phyloP scores from a whole-genome alignment of 2,329 filamentous ascomycete genomes.

The Pleomassaria siparia region DNA sequence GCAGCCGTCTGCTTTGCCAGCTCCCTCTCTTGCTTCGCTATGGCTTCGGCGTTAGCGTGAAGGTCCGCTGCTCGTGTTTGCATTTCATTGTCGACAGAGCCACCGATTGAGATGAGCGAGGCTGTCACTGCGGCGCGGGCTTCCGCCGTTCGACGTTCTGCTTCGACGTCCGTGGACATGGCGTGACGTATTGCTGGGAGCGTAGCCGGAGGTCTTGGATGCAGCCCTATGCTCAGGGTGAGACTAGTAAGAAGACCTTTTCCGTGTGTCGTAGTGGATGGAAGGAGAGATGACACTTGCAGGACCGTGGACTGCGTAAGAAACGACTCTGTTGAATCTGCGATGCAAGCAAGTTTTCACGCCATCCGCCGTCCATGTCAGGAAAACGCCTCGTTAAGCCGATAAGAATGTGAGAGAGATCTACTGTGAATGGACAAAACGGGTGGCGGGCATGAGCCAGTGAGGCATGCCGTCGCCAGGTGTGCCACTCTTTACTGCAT shows the following conservation, averaged over 20 bases:
- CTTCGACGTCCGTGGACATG: slow-evolving; percentile 35
- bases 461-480: slow-evolving; percentile 3
- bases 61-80: slow-evolving; percentile 68
- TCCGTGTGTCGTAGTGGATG: not conserved
- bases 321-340: slow-evolving; percentile 3
- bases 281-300: slow-evolving; percentile 8
- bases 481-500: slow-evolving; percentile 2
- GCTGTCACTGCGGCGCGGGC: slow-evolving; percentile 55
- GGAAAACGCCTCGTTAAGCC: slow-evolving; percentile 14
- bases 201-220: not conserved
- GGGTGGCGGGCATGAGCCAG: slow-evolving; percentile 5
- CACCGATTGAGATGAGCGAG: slow-evolving; percentile 59
- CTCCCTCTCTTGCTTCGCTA: slow-evolving; percentile 68
- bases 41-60: slow-evolving; percentile 67
- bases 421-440: slow-evolving; percentile 24
- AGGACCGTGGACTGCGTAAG: slow-evolving; percentile 9
- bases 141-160: slow-evolving; percentile 46
- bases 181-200: slow-evolving; percentile 8
- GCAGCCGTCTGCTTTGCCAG: slow-evolving; percentile 61
- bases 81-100: slow-evolving; percentile 69
- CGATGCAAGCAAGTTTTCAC: slow-evolving; percentile 12
- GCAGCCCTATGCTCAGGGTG: slow-evolving; percentile 7
- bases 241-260: slow-evolving; percentile 3
- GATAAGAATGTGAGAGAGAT: slow-evolving; percentile 25
- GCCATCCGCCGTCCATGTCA: slow-evolving; percentile 7